Percentiles rank a stretch among this genome's conserved stretches.
Evolutionary conservation across 352 stramenopile species (phyloP).

Genomic region (Blastocystis sp.): DNA sequence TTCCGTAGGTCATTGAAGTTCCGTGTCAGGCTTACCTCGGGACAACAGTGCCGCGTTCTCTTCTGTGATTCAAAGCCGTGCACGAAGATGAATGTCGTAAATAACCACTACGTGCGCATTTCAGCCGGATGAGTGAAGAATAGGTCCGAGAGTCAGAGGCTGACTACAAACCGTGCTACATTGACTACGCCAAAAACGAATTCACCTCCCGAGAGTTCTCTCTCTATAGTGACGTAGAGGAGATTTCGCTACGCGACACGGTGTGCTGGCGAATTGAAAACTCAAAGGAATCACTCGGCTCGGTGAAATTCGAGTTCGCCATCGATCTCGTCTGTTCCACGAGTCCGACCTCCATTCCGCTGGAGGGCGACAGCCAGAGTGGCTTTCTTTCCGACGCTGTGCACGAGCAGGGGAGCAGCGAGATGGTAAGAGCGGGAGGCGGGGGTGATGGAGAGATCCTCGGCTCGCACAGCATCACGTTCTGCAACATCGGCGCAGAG

Average conservation of each 20-base stretch:
- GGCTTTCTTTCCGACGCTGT: neutral
- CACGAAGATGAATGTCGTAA: slow-evolving; percentile 2
- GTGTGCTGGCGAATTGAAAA: slow-evolving; percentile 58
- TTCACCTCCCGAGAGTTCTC: slow-evolving; percentile 44
- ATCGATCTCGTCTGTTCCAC: slow-evolving; percentile 20
- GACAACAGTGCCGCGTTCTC: slow-evolving; percentile 4
- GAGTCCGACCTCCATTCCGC: neutral
- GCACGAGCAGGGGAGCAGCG: neutral
- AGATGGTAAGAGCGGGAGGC: neutral
- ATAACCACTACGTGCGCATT: slow-evolving; percentile 13
- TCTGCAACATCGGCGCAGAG: slow-evolving; percentile 37
- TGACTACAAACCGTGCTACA: slow-evolving; percentile 32
- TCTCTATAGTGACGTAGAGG: slow-evolving; percentile 32
- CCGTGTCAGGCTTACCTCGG: neutral
- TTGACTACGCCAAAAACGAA: slow-evolving; percentile 31
- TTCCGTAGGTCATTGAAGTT: slow-evolving; percentile 27
- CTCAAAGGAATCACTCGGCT: slow-evolving; percentile 34
- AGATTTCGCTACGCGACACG: slow-evolving; percentile 41
- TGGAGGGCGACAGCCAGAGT: neutral
- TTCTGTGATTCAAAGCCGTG: slow-evolving; percentile 56
- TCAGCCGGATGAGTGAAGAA: neutral
- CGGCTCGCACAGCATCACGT: slow-evolving; percentile 27
- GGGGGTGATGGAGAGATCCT: neutral
- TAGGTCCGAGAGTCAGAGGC: slow-evolving; percentile 48
- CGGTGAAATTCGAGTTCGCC: slow-evolving; percentile 28